These are phyloP conservation scores for Camellia japonica DNA, from an alignment of 148 eudicot species.

Conservation along the genomic window DNA sequence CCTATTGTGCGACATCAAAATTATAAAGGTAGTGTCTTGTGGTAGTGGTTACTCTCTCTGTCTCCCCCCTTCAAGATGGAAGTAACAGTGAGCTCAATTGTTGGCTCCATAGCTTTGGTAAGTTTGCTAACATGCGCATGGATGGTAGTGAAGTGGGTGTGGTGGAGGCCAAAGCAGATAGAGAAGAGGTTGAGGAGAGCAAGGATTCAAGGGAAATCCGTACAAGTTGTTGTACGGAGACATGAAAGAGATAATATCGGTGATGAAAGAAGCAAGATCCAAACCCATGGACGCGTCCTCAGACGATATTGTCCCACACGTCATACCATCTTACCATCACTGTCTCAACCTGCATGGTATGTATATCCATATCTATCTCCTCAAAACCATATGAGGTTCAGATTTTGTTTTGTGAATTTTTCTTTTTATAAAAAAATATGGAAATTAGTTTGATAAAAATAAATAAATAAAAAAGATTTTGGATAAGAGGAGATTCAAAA, in stretches of 20 bases:
- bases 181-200: slow-evolving; percentile 29
- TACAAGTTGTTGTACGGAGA: slow-evolving; percentile 30
- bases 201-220: slow-evolving; percentile 31
- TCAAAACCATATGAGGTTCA: too few species aligned
- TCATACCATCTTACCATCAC: not conserved
- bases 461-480: too few species aligned
- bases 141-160: slow-evolving; percentile 19
- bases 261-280: not conserved
- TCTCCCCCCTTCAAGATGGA: not conserved
- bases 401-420: too few species aligned
- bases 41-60: too few species aligned
- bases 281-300: not conserved
- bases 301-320: not conserved
- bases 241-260: slow-evolving; percentile 18
- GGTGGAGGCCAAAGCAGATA: slow-evolving; percentile 28
- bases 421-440: too few species aligned
- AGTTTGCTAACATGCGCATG: not conserved
- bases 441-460: too few species aligned
- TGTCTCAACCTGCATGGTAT: not conserved
- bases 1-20: too few species aligned
- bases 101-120: not conserved
- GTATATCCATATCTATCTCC: too few species aligned
- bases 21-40: too few species aligned
- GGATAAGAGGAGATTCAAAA: too few species aligned
- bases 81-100: not conserved